Evolutionary conservation across 306 rosid species (phyloP).

Genomic region (Ceratonia siliqua): DNA sequence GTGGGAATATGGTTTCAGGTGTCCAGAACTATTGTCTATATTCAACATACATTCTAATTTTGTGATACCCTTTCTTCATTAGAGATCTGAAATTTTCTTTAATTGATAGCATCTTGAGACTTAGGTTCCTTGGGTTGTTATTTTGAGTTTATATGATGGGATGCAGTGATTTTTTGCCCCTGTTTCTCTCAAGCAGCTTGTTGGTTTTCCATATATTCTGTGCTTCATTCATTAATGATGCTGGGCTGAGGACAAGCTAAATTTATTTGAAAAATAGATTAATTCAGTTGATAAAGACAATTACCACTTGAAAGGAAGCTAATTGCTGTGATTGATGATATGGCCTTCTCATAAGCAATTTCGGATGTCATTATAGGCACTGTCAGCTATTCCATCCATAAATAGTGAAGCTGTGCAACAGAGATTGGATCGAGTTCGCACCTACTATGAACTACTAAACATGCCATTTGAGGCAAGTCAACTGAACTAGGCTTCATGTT

Average conservation of each 20-base stretch:
- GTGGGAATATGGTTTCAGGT: not conserved
- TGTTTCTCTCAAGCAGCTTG: not conserved
- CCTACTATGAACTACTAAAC: conserved; percentile 91
- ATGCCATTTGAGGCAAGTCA: conserved; percentile 96
- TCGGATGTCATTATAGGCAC: conserved; percentile 65
- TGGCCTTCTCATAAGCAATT: conserved; percentile 13
- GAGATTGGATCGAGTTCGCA: conserved; percentile 91
- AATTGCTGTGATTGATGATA: conserved; percentile 10
- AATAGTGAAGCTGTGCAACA: conserved; percentile 82
- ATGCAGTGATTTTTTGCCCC: not conserved
- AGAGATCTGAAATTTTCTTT: not conserved
- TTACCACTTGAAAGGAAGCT: conserved; percentile 8
- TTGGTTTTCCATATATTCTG: not conserved
- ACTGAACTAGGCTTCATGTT: conserved; percentile 4
- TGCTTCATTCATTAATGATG: not conserved
- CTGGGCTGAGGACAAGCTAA: not conserved
- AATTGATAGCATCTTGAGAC: not conserved
- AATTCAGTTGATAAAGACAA: not conserved
- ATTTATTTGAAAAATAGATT: not conserved
- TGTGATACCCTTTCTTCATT: not conserved
- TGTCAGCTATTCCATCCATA: conserved; percentile 92
- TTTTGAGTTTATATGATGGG: not conserved
- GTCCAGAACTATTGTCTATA: not conserved
- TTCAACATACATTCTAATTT: not conserved
- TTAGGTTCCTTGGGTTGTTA: not conserved